Percentiles rank a stretch among this genome's conserved stretches.
These are phyloP conservation scores for Tetrapisispora taiwanensis DNA, from an alignment of 805 yeast species.

Conservation along the genomic window DNA sequence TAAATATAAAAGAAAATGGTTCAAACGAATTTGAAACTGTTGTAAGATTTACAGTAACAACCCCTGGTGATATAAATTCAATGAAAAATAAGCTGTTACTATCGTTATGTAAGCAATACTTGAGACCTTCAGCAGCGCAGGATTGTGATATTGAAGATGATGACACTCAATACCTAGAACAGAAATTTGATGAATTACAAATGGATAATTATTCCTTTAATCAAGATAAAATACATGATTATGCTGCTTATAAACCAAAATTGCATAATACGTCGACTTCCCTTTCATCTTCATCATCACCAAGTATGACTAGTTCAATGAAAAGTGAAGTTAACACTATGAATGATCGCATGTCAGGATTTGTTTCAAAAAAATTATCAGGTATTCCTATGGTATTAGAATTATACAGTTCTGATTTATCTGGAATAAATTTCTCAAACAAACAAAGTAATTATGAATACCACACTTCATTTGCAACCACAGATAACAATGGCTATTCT, in stretches of 20 bases:
- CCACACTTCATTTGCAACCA: slow-evolving; percentile 31
- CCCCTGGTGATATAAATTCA: slow-evolving; percentile 55
- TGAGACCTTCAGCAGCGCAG: slow-evolving; percentile 33
- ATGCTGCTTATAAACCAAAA: neutral
- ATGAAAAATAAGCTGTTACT: slow-evolving; percentile 63
- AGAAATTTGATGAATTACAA: neutral
- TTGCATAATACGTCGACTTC: neutral
- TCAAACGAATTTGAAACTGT: slow-evolving; percentile 38
- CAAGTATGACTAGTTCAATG: slow-evolving; percentile 1
- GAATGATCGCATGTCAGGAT: slow-evolving; percentile 56
- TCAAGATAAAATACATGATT: neutral
- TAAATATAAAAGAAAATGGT: neutral
- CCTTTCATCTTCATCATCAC: neutral
- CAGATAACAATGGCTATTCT: slow-evolving; percentile 65
- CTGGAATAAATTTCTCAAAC: neutral
- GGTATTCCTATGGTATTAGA: slow-evolving; percentile 44
- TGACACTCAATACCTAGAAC: neutral
- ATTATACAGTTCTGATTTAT: slow-evolving; percentile 31
- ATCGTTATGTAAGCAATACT: slow-evolving; percentile 53
- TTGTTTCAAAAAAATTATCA: slow-evolving; percentile 59
- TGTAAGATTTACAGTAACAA: slow-evolving; percentile 59
- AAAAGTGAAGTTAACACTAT: slow-evolving; percentile 37
- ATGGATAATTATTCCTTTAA: neutral
- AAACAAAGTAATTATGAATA: neutral
- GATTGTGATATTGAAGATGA: slow-evolving; percentile 30